Percentiles rank a stretch among this genome's conserved stretches.
Conservation (phyloP, 208 protist species). For the Trypanosoma boissoni region DNA sequence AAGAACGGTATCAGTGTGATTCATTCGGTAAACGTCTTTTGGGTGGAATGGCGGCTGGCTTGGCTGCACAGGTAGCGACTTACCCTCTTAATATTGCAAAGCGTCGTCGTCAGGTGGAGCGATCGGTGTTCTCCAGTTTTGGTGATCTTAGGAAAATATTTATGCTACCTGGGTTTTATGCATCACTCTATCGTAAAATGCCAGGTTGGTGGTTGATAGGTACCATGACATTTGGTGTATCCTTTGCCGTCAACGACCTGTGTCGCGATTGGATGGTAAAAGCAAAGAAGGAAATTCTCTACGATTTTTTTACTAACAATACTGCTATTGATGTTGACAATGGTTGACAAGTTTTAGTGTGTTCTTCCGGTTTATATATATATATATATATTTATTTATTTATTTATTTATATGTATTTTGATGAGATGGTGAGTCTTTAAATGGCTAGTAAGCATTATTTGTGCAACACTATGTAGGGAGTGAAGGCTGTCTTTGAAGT, state of each 20-base stretch:
- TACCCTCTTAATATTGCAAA: constrained; percentile 89
- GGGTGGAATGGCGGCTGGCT: constrained; percentile 66
- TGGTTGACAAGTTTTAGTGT: too few relatives aligned
- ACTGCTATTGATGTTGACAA: too few relatives aligned
- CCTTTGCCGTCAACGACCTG: constrained; percentile 76
- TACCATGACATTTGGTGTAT: constrained; percentile 75
- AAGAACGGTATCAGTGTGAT: constrained; percentile 57
- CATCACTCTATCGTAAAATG: constrained; percentile 70
- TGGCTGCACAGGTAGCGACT: constrained; percentile 70
- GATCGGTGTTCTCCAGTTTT: constrained; percentile 40
- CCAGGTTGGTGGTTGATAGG: constrained; percentile 62
- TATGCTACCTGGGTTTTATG: constrained; percentile 38
- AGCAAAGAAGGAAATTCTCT: constrained; percentile 62
- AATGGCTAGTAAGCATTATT: too few relatives aligned
- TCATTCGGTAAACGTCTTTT: constrained; percentile 62
- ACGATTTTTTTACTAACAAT: constrained; percentile 43
- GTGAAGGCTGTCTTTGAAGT: too few relatives aligned
- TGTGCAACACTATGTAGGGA: too few relatives aligned
- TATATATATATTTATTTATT: constrained; percentile 3
- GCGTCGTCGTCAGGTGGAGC: constrained; percentile 76
- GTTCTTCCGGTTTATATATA: constrained; percentile 12
- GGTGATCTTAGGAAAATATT: constrained; percentile 43
- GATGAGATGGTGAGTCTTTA: too few relatives aligned
- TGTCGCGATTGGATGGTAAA: constrained; percentile 57
- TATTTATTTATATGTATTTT: neutral